phyloP scores from a whole-genome alignment of 208 protist species.

The Acanthamoeba quina region DNA sequence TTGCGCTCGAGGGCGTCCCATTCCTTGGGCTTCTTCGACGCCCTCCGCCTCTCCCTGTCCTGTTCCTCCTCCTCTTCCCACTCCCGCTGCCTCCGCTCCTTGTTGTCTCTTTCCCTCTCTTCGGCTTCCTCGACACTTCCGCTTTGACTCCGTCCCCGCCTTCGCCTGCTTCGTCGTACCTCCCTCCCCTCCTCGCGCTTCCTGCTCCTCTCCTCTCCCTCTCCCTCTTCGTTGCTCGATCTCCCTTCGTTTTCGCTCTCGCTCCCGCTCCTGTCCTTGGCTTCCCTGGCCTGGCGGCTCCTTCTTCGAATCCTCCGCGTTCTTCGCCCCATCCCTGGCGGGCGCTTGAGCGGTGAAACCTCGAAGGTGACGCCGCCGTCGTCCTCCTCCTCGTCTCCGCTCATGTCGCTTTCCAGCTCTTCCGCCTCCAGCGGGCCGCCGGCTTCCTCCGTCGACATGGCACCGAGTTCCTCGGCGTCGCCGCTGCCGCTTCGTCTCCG shows the following conservation, averaged over 20 bases:
- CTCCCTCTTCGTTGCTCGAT: neutral
- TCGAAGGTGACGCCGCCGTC: slow-evolving; percentile 7
- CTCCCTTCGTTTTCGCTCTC: neutral
- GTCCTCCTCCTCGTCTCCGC: neutral
- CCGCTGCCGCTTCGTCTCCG: neutral
- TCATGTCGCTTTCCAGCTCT: neutral
- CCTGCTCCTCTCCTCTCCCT: neutral
- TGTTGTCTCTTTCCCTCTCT: neutral
- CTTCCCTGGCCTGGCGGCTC: neutral
- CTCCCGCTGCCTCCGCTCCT: neutral
- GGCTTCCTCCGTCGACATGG: neutral
- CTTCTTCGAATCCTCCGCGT: neutral
- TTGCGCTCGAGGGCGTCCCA: slow-evolving; percentile 52
- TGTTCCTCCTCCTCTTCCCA: slow-evolving; percentile 34
- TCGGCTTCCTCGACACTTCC: neutral
- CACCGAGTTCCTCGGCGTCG: neutral
- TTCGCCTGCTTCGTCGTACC: neutral
- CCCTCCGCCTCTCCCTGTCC: neutral
- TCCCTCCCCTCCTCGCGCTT: neutral
- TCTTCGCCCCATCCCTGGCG: neutral
- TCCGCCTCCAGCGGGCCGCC: neutral
- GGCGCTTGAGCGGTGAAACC: slow-evolving; percentile 38
- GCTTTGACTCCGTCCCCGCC: neutral
- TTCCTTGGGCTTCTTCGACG: slow-evolving; percentile 26
- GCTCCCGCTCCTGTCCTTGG: neutral